Percentiles rank a stretch among this genome's conserved stretches.
Evolutionary conservation across 148 eudicot genomes (phyloP).

Genomic region (Vaccinium corymbosum): DNA sequence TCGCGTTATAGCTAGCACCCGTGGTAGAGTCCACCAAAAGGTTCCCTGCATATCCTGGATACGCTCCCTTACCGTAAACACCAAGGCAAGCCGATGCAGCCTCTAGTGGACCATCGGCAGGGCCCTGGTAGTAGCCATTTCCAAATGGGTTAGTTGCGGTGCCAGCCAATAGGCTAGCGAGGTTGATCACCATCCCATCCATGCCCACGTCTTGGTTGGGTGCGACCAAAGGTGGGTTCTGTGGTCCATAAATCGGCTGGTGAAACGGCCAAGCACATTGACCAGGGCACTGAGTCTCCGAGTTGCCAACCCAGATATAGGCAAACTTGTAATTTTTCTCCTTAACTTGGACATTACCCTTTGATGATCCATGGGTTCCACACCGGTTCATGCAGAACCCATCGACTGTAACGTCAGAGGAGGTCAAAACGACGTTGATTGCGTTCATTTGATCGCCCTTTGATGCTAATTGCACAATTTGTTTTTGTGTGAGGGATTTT

Average conservation of each 20-base stretch:
- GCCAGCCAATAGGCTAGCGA: slow-evolving; percentile 17
- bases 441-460: slow-evolving; percentile 9
- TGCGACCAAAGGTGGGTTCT: slow-evolving; percentile 13
- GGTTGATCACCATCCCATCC: slow-evolving; percentile 25
- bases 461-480: slow-evolving; percentile 7
- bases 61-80: slow-evolving; percentile 16
- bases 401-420: slow-evolving; percentile 15
- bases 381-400: slow-evolving; percentile 19
- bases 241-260: slow-evolving; percentile 28
- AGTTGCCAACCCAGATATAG: slow-evolving; percentile 26
- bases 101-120: slow-evolving; percentile 16
- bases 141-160: slow-evolving; percentile 17
- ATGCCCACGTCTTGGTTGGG: slow-evolving; percentile 26
- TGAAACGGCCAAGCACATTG: slow-evolving; percentile 19
- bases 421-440: slow-evolving; percentile 6
- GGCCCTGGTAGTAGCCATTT: slow-evolving; percentile 19
- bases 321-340: slow-evolving; percentile 14
- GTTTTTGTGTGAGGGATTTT: slow-evolving; percentile 15
- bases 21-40: slow-evolving; percentile 23
- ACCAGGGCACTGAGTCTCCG: slow-evolving; percentile 25
- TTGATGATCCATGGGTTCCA: slow-evolving; percentile 16
- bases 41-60: slow-evolving; percentile 21
- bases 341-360: background rate
- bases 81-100: slow-evolving; percentile 22
- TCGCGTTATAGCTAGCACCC: slow-evolving; percentile 25